Percentiles rank a stretch among this genome's conserved stretches.
Evolutionary conservation across 2,329 filamentous ascomycete genomes (phyloP).

Genomic region (Cytospora schulzeri): DNA sequence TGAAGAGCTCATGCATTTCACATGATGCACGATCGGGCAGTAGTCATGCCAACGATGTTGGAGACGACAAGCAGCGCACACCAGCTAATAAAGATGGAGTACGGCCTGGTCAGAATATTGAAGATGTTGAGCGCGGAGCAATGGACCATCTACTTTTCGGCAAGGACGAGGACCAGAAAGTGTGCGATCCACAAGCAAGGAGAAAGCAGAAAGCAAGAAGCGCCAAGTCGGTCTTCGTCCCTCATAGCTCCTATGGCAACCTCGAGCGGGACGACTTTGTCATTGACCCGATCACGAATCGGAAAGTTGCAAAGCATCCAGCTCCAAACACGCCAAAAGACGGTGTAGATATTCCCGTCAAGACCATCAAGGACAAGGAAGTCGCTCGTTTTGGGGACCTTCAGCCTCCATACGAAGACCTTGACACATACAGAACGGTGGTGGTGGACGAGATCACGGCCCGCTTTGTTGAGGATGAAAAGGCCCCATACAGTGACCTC

Average conservation of each 20-base stretch:
- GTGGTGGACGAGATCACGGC: constrained; percentile 36
- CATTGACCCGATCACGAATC: constrained; percentile 64
- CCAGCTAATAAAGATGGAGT: constrained; percentile 40
- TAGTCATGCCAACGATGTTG: constrained; percentile 41
- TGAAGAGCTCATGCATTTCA: constrained; percentile 45
- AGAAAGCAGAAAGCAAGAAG: constrained; percentile 1
- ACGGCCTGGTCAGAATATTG: constrained; percentile 45
- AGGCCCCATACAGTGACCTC: constrained; percentile 31
- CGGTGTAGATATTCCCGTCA: constrained; percentile 33
- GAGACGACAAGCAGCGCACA: constrained; percentile 39
- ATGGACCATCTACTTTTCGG: constrained; percentile 47
- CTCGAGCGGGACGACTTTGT: constrained; percentile 39
- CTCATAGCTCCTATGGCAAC: constrained; percentile 12
- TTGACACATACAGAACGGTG: constrained; percentile 42
- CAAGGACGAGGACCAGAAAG: background rate
- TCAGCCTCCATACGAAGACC: constrained; percentile 38
- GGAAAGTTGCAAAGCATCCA: constrained; percentile 44
- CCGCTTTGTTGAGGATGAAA: constrained; percentile 33
- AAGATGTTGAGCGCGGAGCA: constrained; percentile 48
- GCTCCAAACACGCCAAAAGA: constrained; percentile 29
- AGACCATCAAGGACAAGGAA: constrained; percentile 35
- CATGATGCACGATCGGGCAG: constrained; percentile 33
- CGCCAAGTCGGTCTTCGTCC: background rate
- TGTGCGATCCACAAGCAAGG: constrained; percentile 3
- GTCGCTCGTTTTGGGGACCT: constrained; percentile 36